phyloP scores from a whole-genome alignment of 2,329 filamentous ascomycete genomes.

The Neonectria coccinea region DNA sequence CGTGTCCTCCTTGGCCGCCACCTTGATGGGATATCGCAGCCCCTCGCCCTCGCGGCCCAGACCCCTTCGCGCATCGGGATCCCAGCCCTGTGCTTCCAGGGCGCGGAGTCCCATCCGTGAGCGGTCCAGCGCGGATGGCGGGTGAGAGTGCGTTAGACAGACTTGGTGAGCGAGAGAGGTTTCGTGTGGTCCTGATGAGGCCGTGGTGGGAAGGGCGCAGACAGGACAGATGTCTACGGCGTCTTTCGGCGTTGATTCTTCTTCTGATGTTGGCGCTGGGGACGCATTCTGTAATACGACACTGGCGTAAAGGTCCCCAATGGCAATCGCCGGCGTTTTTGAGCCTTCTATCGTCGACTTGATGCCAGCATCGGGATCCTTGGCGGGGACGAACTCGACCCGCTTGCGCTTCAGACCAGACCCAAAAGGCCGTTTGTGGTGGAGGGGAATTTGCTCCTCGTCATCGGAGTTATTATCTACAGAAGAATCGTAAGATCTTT shows the following conservation, averaged over 20 bases:
- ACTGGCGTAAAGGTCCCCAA: constrained; percentile 72
- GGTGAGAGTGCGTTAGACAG: constrained; percentile 75
- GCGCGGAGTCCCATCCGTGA: constrained; percentile 76
- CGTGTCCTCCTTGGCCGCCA: constrained; percentile 77
- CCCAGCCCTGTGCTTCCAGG: constrained; percentile 77
- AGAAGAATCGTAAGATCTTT: constrained; percentile 37
- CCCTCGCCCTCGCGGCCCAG: constrained; percentile 79
- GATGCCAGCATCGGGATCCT: constrained; percentile 50
- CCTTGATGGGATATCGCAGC: constrained; percentile 80
- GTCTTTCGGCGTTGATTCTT: neutral
- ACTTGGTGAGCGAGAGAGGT: constrained; percentile 78
- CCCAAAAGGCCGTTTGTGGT: constrained; percentile 66
- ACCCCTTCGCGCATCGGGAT: constrained; percentile 77
- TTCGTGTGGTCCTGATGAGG: constrained; percentile 60
- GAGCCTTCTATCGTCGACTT: constrained; percentile 24
- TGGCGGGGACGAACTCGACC: constrained; percentile 69
- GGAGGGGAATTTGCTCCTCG: constrained; percentile 63
- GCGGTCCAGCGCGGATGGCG: constrained; percentile 78
- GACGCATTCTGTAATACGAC: constrained; percentile 65
- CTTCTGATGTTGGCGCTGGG: constrained; percentile 18
- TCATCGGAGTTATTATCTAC: constrained; percentile 47
- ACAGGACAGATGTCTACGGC: constrained; percentile 47
- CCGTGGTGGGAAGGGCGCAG: constrained; percentile 53
- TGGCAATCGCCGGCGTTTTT: constrained; percentile 36
- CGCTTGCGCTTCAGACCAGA: constrained; percentile 65